Evolutionary conservation across 1,284 basidiomycete species (phyloP).

Genomic region (Moesziomyces parantarcticus): DNA sequence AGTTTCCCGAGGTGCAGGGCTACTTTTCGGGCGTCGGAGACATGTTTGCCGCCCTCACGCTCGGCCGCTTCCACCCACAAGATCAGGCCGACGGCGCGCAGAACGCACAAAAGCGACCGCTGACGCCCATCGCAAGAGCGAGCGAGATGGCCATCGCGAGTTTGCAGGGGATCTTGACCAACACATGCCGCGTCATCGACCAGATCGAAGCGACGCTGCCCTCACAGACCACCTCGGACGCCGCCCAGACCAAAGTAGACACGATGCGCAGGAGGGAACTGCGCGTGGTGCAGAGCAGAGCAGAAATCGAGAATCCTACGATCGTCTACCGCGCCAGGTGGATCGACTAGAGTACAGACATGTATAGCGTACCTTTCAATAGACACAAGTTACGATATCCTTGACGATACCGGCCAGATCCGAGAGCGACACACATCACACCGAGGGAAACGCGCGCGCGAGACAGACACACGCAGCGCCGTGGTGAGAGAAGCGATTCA

Average conservation of each 20-base stretch:
- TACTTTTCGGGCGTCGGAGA: constrained; percentile 98
- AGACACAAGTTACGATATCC: too few relatives aligned
- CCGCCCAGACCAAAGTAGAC: constrained; percentile 51
- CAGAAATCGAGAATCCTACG: constrained; percentile 55
- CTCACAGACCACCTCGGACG: background rate
- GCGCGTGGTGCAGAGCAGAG: constrained; percentile 59
- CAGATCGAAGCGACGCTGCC: constrained; percentile 11
- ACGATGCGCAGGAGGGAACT: constrained; percentile 62
- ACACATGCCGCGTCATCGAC: constrained; percentile 44
- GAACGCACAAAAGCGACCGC: constrained; percentile 53
- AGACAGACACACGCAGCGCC: background rate
- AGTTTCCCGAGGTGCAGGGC: constrained; percentile 83
- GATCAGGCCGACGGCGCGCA: constrained; percentile 8
- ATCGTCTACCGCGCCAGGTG: constrained; percentile 56
- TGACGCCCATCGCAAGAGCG: constrained; percentile 72
- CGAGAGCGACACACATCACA: too few relatives aligned
- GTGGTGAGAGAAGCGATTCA: too few relatives aligned
- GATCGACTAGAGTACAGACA: constrained; percentile 7
- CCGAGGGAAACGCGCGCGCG: too few relatives aligned
- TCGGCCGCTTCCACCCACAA: constrained; percentile 78
- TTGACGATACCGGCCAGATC: too few relatives aligned
- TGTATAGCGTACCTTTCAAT: background rate
- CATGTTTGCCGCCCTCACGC: constrained; percentile 90
- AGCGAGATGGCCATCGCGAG: constrained; percentile 76
- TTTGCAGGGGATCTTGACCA: constrained; percentile 81